Conservation (phyloP, 495 filamentous ascomycete genomes). For the Glarea lozoyensis region DNA sequence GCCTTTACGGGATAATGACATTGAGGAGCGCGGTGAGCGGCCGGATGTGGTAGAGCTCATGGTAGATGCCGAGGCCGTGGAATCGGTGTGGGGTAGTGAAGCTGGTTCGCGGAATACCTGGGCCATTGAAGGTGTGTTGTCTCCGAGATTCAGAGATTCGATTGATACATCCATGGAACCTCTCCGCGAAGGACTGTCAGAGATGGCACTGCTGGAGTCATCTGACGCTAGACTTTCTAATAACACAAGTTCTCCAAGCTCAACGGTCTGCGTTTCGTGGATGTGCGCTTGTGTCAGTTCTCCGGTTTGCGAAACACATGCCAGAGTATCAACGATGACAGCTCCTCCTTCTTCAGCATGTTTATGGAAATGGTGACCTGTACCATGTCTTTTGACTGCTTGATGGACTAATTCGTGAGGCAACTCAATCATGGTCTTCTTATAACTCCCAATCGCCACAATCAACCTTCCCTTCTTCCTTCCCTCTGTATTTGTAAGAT, state of each 20-base stretch:
- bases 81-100: background rate
- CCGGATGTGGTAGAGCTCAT: background rate
- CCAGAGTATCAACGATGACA: slow-evolving; percentile 76
- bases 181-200: background rate
- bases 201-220: background rate
- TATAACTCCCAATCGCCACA: slow-evolving; percentile 76
- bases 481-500: slow-evolving; percentile 59
- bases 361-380: slow-evolving; percentile 56
- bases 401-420: slow-evolving; percentile 64
- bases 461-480: slow-evolving; percentile 69
- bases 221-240: slow-evolving; percentile 37
- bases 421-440: slow-evolving; percentile 76
- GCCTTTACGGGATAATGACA: slow-evolving; percentile 10
- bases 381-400: slow-evolving; percentile 45
- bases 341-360: slow-evolving; percentile 65
- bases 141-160: background rate
- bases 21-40: background rate
- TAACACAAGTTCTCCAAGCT: slow-evolving; percentile 81
- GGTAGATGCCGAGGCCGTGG: no score
- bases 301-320: slow-evolving; percentile 57
- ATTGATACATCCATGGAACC: background rate
- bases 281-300: background rate
- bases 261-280: slow-evolving; percentile 59
- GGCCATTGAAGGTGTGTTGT: slow-evolving; percentile 4
- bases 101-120: slow-evolving; percentile 10